Evolutionary conservation across 129 eudicot species (phyloP), one percentile per base, ranked within the genome.

Genomic region (Saussurea involucrata): DNA sequence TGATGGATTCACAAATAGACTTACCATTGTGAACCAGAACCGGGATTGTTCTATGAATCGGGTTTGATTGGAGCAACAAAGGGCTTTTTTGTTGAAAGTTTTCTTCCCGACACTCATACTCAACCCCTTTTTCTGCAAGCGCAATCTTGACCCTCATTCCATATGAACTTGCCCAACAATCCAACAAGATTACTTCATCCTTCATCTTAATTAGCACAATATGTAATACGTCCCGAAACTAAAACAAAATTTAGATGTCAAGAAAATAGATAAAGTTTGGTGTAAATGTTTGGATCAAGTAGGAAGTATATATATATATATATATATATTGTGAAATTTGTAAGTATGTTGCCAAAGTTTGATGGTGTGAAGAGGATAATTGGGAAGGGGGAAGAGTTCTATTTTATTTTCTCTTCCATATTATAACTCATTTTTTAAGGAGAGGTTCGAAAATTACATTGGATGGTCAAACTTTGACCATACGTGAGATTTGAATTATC

Each of bases 81-180:
- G 80, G 22, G 70, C 84, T 81, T 58, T 81, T 81, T 28, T 74
- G 66, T 36, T 13, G 32, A 77, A 81, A 74, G 76, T 58, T 75
- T n/a, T 81, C 84, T 81, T 81, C 84, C 18, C 73, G 73, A 24
- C 66, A 60, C 25, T 81, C 84, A 21, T 67, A 81, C 4, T 68
- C 67, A 17, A 81, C 40, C 11, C 84, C 84, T 61, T 81, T 81
- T 24, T 74, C 72, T 6, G 80, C 84, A 5, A 81, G 78, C 5
- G 84, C 80, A 8, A 81, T 75, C 73, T 77, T 81, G 20, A 81
- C 80, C 66, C 84, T 68, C 84, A 81, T 74, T 55, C 84, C 84
- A 68, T 66, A 81, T 0, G 80, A 68, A 24, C 84, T 81, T 58
- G 84, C 71, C 84, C 76, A 81, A 57, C 66, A 67, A 68, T 81